phyloP scores from a whole-genome alignment of 2,329 filamentous ascomycete genomes.

The Hirsutella thompsonii region DNA sequence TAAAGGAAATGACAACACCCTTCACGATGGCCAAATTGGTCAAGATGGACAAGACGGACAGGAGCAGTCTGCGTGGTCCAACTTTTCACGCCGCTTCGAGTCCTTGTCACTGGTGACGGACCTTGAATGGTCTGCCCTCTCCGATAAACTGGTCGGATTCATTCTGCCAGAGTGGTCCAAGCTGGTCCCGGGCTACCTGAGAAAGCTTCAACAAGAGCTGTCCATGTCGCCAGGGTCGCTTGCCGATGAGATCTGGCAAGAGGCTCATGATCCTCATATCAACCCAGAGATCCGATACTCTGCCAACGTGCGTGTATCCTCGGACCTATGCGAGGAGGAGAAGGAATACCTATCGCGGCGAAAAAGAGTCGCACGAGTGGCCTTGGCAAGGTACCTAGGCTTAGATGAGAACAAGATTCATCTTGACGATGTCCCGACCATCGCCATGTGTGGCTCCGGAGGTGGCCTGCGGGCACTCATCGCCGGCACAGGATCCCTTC shows the following conservation, averaged over 20 bases:
- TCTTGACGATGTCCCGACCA: conserved; percentile 82
- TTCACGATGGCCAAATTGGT: conserved; percentile 8
- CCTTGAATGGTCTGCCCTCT: conserved; percentile 39
- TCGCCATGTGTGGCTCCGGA: conserved; percentile 89
- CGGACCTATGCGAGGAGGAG: conserved; percentile 73
- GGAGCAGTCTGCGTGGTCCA: conserved; percentile 31
- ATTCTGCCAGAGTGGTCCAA: conserved; percentile 78
- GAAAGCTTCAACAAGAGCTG: conserved; percentile 77
- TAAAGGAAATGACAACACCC: background rate
- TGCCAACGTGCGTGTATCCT: conserved; percentile 69
- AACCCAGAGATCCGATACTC: conserved; percentile 82
- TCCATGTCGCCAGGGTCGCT: conserved; percentile 80
- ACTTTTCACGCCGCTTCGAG: conserved; percentile 33
- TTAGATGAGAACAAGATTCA: conserved; percentile 72
- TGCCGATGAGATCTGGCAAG: conserved; percentile 85
- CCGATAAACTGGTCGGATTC: conserved; percentile 51
- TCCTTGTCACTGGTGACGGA: conserved; percentile 41
- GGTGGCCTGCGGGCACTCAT: conserved; percentile 84
- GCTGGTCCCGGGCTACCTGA: conserved; percentile 59
- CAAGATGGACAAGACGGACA: conserved; percentile 7
- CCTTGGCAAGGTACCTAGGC: conserved; percentile 70
- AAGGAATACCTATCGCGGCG: conserved; percentile 59
- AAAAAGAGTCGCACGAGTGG: conserved; percentile 53
- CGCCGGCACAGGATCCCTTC: conserved; percentile 76
- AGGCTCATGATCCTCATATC: conserved; percentile 69